Conservation (phyloP, 768 basidiomycete genomes). For the Lactarius sanguifluus region DNA sequence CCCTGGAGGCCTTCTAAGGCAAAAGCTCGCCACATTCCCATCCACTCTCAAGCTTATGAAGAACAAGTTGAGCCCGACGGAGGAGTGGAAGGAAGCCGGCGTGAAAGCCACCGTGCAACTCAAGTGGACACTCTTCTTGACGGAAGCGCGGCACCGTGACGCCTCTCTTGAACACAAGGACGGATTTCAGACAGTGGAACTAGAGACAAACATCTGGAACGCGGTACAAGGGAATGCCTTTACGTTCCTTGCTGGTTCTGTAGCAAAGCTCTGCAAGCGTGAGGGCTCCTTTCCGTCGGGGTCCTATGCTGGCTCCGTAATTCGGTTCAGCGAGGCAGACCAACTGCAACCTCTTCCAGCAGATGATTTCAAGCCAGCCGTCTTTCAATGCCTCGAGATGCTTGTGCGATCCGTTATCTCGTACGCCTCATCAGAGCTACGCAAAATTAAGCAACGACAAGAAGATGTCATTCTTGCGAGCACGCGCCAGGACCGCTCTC, state of each 20-base stretch:
- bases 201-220: conserved; percentile 79
- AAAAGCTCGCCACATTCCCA: conserved; percentile 47
- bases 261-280: conserved; percentile 55
- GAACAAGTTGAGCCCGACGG: conserved; percentile 48
- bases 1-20: conserved; percentile 46
- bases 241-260: conserved; percentile 60
- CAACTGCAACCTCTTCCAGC: conserved; percentile 41
- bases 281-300: conserved; percentile 35
- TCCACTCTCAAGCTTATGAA: conserved; percentile 57
- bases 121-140: conserved; percentile 86
- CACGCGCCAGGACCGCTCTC: conserved; percentile 61
- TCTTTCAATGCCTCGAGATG: conserved; percentile 67
- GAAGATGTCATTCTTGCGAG: conserved; percentile 77
- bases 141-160: conserved; percentile 70
- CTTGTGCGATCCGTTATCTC: conserved; percentile 71
- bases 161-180: conserved; percentile 58
- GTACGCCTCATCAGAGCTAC: conserved; percentile 75
- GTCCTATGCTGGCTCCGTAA: conserved; percentile 33
- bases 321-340: conserved; percentile 39
- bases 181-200: conserved; percentile 72
- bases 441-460: conserved; percentile 86
- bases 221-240: conserved; percentile 85
- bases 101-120: conserved; percentile 74
- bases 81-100: conserved; percentile 67
- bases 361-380: conserved; percentile 51